Conservation (phyloP, 345 rosid species). For the Ceriops tagal region DNA sequence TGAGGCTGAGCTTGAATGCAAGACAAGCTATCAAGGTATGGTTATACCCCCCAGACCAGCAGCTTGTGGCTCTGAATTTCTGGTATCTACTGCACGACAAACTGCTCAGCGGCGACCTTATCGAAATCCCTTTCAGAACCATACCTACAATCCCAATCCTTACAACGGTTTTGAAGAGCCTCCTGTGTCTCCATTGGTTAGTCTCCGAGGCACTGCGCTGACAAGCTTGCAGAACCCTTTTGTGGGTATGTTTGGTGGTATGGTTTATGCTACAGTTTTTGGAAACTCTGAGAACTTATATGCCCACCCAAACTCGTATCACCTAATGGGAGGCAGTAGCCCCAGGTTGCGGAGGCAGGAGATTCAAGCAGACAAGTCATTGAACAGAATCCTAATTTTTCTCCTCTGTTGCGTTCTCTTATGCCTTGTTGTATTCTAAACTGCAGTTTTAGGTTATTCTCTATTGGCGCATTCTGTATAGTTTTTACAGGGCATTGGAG, state of each 20-base stretch:
- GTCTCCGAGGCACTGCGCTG: conserved; percentile 26
- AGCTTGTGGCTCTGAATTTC: conserved; percentile 37
- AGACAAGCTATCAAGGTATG: conserved; percentile 27
- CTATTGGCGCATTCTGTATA: conserved; percentile 1
- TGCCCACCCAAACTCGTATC: conserved; percentile 48
- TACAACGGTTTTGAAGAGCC: conserved; percentile 25
- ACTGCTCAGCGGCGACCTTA: conserved; percentile 56
- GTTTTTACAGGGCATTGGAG: conserved; percentile 2
- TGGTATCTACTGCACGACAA: conserved; percentile 17
- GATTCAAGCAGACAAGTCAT: conserved; percentile 64
- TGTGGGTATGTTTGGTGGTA: conserved; percentile 63
- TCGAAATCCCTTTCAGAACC: conserved; percentile 52
- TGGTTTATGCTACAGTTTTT: conserved; percentile 69
- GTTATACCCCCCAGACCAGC: conserved; percentile 76
- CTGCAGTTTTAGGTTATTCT: not conserved
- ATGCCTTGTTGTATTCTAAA: conserved; percentile 82
- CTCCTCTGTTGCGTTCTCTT: conserved; percentile 73
- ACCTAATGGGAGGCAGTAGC: conserved; percentile 25
- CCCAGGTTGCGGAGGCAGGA: conserved; percentile 65
- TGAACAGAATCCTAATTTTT: conserved; percentile 76
- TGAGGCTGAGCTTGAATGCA: conserved; percentile 29
- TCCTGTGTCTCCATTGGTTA: conserved; percentile 28
- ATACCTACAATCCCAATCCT: conserved; percentile 31
- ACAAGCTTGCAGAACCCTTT: conserved; percentile 42
- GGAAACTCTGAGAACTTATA: conserved; percentile 56